Base-by-base conservation (phyloP, 1,284 basidiomycete genomes). In the Lignosus rhinocerotis region DNA sequence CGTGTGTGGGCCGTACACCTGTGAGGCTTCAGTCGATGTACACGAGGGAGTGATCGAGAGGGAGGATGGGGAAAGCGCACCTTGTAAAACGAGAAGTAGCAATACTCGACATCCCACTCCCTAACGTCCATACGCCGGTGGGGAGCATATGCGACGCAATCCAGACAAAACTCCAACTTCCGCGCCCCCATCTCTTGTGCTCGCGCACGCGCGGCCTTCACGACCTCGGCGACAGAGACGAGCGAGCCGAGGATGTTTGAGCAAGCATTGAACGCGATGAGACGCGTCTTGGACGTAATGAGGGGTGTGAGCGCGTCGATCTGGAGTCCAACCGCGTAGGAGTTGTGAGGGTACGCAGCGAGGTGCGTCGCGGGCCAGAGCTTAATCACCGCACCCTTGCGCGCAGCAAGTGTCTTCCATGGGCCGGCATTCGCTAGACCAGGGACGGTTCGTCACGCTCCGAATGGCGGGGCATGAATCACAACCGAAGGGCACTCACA, bases 121-220 rank as follows among this genome's bases (percentile, higher is more conserved):
- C 79, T 80, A 4, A 91, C 89, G 64, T 89, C 83, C 19, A 92
- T 82, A 50, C 75, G 72, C 9, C 88, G 76, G 67, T 93, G 90
- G 1, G 90, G 90, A 4, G 89, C 88, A 65, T 88, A 92, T 3
- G 90, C 89, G 0, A 93, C 91, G 61, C 88, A 90, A 66, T 93
- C 91, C 1, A 92, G 78, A 1, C 79, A 81, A 43, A 90, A 75
- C 70, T 90, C 81, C 45, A 90, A 69, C 70, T 88, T 86, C 51
- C 69, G 68, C n/a, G 79, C 79, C n/a, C 87, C 85, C 38, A 80
- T 73, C 31, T 78, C 76, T 38, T 73, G 74, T 0, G 85, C 86
- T 77, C 73, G 9, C 73, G 74, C 11, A 25, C 87, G 72, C 11
- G 85, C 74, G 6, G 82, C 80, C n/a, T 72, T 70, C 6, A 83